Base-by-base conservation (phyloP, 2,329 filamentous ascomycete genomes). In the Apiospora saccharicola region DNA sequence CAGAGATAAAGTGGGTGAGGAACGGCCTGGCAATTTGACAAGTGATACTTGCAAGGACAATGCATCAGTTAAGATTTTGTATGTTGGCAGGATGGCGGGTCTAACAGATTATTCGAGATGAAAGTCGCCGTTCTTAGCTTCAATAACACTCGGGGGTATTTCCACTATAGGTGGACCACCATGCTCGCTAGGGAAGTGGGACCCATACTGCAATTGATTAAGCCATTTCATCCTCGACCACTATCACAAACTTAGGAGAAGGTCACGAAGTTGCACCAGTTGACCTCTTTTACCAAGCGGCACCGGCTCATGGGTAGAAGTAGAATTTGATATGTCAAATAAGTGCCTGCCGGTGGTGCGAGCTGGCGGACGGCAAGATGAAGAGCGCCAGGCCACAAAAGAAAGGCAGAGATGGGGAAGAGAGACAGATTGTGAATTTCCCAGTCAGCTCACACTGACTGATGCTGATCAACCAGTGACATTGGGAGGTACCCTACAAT, bases 81-180 rank as follows among this genome's bases (percentile, higher is more conserved):
- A 64, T 41, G 57, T 13, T n/a, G 22, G 30, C 19, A 41, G 57
- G 19, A 37, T 12, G 34, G 57, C 19, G 30, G 30, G 57, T 24
- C 57, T 64, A 64, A 64, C 57, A 64, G 22, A 64, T 64, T 37
- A 37, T 64, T n/a, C 34, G 34, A 64, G 37, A 64, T 64, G 57
- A 64, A 64, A 64, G 57, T 64, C 57, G 57, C 57, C 12, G 41
- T 37, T 41, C 30, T n/a, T 64, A 64, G 57, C 57, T 41, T 30
- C 57, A 64, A 64, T 64, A 64, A 34, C n/a, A 64, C 57, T 64
- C 57, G 57, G 57, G 57, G 57, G 57, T 41, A 64, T 64, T 64
- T 64, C 57, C 57, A 64, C 53, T 57, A 57, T 57, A 57, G 53
- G 53, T 57, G 26, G 53, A 16, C 24, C 26, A 34, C 57, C 57